Evolutionary conservation across 2,329 filamentous ascomycete species (phyloP), one percentile per base, ranked within the genome.

Genomic region (Xylariomycetidae sp.): DNA sequence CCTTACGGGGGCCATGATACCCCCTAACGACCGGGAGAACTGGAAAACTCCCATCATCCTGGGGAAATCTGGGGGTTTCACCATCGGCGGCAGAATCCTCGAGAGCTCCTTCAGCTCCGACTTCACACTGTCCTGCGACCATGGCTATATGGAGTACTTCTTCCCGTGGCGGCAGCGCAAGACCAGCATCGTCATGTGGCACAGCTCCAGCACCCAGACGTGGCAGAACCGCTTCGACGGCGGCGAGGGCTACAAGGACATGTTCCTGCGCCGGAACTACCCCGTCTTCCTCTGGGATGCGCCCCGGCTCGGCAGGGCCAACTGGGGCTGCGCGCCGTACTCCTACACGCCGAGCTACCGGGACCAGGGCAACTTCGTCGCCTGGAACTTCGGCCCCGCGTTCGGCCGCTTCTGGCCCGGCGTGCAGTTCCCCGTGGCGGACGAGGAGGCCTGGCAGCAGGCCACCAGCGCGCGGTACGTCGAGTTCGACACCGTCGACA

Each of bases 61-160:
- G n/a, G 42, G 57, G 29, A 40, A 51, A 28, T 57, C 59, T 5
- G 58, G 59, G 10, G 59, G 59, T 7, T 62, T 62, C 34, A 46
- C 44, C 10, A 44, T 57, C 3, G 56, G 53, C 30, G 58, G 58
- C 25, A 54, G 41, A 30, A 37, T 51, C 20, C 55, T 60, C 27
- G 37, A 48, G 13, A 55, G 51, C 25, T 54, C 58, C 3, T 25
- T 25, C 4, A 51, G 48, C 31, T 48, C 53, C 2, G 55, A 50
- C 27, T 33, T 38, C 37, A 61, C 57, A 0, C 50, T 62, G 5
- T 56, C 56, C 2, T 63, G 58, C 43, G 59, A 63, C 28, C 57
- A 62, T 40, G 59, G 59, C 16, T 63, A 62, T 36, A 51, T 62
- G 43, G 59, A 62, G 43, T 62, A 62, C 38, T 63, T 63, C 38